A percentile compares a stretch with the other conserved stretches of the same genome.
Conservation (phyloP, 2,329 filamentous ascomycete genomes). For the Parastagonospora avenae region DNA sequence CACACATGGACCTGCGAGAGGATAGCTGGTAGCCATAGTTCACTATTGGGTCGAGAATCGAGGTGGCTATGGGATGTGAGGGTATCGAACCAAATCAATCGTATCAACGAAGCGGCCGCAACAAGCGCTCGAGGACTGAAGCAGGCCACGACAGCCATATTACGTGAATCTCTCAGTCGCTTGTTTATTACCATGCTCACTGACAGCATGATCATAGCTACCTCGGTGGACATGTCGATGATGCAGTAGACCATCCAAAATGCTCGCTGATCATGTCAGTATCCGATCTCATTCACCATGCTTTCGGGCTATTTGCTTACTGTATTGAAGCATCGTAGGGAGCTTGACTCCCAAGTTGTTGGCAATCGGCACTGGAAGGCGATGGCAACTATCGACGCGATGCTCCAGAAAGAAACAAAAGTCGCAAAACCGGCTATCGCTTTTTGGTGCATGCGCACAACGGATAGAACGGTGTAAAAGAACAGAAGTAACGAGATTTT, state of each 20-base stretch:
- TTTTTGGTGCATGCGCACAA: conserved; percentile 24
- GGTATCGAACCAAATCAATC: conserved; percentile 38
- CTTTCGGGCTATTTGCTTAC: conserved; percentile 18
- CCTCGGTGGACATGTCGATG: conserved; percentile 39
- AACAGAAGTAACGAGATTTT: conserved; percentile 38
- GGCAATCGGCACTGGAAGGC: conserved; percentile 41
- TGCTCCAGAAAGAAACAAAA: conserved; percentile 34
- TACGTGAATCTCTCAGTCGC: conserved; percentile 26
- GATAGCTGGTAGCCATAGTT: conserved; percentile 35
- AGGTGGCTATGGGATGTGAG: conserved; percentile 31
- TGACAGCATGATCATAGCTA: conserved; percentile 38
- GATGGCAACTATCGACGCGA: conserved; percentile 27
- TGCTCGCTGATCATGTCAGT: conserved; percentile 28
- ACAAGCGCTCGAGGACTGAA: conserved; percentile 40
- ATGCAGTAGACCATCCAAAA: conserved; percentile 45
- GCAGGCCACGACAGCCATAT: conserved; percentile 37
- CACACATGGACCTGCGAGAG: conserved; percentile 36
- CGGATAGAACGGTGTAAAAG: conserved; percentile 30
- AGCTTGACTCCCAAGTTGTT: conserved; percentile 35
- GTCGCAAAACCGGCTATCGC: conserved; percentile 23
- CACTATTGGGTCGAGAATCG: conserved; percentile 14
- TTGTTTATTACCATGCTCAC: conserved; percentile 37
- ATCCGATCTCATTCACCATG: neutral
- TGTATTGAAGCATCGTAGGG: conserved; percentile 33
- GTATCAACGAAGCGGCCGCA: conserved; percentile 29